A percentile compares a stretch with the other conserved stretches of the same genome.
phyloP scores from a whole-genome alignment of 2,329 filamentous ascomycete genomes.

The Colletotrichum euphorbiae region DNA sequence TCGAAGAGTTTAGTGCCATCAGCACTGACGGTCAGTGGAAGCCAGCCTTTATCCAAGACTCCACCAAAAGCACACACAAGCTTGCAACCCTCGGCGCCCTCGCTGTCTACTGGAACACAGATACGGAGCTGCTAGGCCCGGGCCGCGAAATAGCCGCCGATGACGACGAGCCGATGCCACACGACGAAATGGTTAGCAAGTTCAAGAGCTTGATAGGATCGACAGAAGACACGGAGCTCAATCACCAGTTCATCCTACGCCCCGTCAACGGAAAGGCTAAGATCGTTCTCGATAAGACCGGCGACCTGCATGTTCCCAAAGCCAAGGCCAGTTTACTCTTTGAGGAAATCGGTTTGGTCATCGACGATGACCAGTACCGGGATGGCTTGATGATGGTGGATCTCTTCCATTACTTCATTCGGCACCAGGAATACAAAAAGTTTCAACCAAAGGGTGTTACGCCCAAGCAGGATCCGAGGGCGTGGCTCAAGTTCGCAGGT shows the following conservation, averaged over 20 bases:
- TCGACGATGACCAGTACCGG: slow-evolving; percentile 97
- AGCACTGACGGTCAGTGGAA: slow-evolving; percentile 96
- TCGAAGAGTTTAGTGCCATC: slow-evolving; percentile 96
- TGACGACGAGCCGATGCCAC: slow-evolving; percentile 71
- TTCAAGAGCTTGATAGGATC: slow-evolving; percentile 86
- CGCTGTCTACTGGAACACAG: slow-evolving; percentile 98
- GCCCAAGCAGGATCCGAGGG: slow-evolving; percentile 89
- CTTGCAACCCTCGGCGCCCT: slow-evolving; percentile 89
- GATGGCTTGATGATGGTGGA: slow-evolving; percentile 98
- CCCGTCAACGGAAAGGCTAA: slow-evolving; percentile 96
- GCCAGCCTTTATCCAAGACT: slow-evolving; percentile 94
- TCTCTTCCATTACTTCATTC: slow-evolving; percentile 97
- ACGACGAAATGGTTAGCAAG: slow-evolving; percentile 80
- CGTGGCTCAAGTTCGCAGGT: slow-evolving; percentile 93
- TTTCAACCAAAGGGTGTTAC: slow-evolving; percentile 84
- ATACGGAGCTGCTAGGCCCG: slow-evolving; percentile 84
- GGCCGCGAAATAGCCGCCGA: slow-evolving; percentile 77
- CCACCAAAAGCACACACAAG: slow-evolving; percentile 87
- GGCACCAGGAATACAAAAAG: slow-evolving; percentile 97
- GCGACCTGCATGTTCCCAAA: slow-evolving; percentile 80
- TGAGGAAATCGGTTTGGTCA: slow-evolving; percentile 96
- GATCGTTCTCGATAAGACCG: slow-evolving; percentile 94
- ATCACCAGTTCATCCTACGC: slow-evolving; percentile 94
- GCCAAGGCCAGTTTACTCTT: slow-evolving; percentile 93
- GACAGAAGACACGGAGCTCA: slow-evolving; percentile 66